Base-by-base conservation (phyloP, 2,329 filamentous ascomycete genomes). In the Lecanicillium sp. region DNA sequence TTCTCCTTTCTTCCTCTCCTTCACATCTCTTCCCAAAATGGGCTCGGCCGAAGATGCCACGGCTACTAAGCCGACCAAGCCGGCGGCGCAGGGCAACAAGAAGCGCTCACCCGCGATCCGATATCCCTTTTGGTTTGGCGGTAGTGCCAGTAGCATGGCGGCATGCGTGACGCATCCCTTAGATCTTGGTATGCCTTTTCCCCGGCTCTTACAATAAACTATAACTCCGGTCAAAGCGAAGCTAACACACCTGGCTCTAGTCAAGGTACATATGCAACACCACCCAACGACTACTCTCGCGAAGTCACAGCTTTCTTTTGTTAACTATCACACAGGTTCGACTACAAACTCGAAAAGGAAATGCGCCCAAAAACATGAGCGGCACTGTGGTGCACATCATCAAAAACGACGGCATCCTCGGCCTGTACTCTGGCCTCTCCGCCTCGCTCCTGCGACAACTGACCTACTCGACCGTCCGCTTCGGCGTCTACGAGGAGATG, bases 121-220 rank as follows among this genome's bases (percentile, higher is more conserved):
- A 44, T 90, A 90, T 64, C 85, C 85, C 9, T 90, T 90, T 63
- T 96, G 90, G 92, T 96, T 98, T 60, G 92, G 92, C 47, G 92
- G 92, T 40, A 95, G 86, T 58, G 88, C 90, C 36, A 92, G 85
- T 56, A 94, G 86, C 58, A 82, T 92, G 70, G 90, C 90, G 28
- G 89, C 90, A 32, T 82, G 80, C 50, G 85, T 95, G 35, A 96
- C 90, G 20, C 90, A 96, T 71, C 90, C 90, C 35, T 70, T 96
- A 56, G 89, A 95, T 74, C 71, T 95, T 47, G 78, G 87, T 94
- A 73, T 61, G 82, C 68, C 15, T 20, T 20, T 29, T 6, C 14
- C 22, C 14, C 22, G 13, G 14, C 27, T 22, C n/a, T 14, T 6
- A 16, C n/a, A n/a, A n/a, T n/a, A n/a, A n/a, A n/a, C n/a, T n/a